Conservation (phyloP, 2,329 filamentous ascomycete genomes). For the Colletotrichum destructivum region DNA sequence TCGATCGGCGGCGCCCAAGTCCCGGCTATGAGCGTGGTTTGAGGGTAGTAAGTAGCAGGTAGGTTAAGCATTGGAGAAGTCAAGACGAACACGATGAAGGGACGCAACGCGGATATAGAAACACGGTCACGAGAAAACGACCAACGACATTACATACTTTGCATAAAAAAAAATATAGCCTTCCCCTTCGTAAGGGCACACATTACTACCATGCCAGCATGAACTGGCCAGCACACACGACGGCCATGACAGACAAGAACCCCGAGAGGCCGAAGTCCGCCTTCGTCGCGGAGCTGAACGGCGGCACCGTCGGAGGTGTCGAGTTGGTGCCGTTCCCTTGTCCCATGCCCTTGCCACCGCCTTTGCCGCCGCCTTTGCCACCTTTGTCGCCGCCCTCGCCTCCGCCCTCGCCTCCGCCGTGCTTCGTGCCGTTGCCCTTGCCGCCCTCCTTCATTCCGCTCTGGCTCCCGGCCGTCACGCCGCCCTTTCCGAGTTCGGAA, state of each 20-base stretch:
- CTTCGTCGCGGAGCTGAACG: slow-evolving; percentile 1
- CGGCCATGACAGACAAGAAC: slow-evolving; percentile 15
- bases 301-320: neutral
- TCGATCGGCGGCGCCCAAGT: slow-evolving; percentile 3
- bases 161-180: neutral
- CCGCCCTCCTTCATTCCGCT: neutral
- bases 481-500: too few species aligned
- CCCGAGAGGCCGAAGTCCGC: neutral
- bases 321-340: slow-evolving; percentile 12
- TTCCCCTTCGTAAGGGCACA: neutral
- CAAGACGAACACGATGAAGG: neutral
- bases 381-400: neutral
- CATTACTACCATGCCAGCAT: slow-evolving; percentile 16
- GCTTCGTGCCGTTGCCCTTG: slow-evolving; percentile 24
- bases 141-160: neutral
- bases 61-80: too few species aligned
- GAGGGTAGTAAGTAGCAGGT: neutral
- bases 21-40: slow-evolving; percentile 7
- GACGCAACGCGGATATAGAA: neutral
- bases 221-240: slow-evolving; percentile 30
- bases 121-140: neutral
- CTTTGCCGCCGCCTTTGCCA: neutral
- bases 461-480: neutral
- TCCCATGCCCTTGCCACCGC: slow-evolving; percentile 5
- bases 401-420: slow-evolving; percentile 3